A percentile compares a stretch with the other conserved stretches of the same genome.
Conservation (phyloP, 768 basidiomycete genomes). For the Termitomyces heimii region DNA sequence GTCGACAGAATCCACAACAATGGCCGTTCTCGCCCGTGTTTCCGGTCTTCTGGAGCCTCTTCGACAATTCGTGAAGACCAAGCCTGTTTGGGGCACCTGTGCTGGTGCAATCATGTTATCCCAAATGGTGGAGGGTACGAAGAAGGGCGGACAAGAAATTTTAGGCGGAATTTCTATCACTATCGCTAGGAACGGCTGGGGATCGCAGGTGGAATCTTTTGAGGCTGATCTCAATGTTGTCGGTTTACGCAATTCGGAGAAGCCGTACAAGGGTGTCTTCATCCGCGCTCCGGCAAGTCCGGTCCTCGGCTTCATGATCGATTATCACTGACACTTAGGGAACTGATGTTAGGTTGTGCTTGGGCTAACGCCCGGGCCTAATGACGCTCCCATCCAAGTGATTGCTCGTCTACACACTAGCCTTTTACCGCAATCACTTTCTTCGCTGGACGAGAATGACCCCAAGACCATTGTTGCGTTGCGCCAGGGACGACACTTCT, state of each 20-base stretch:
- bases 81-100: slow-evolving; percentile 93
- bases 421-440: slow-evolving; percentile 29
- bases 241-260: slow-evolving; percentile 51
- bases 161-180: slow-evolving; percentile 75
- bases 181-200: slow-evolving; percentile 88
- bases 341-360: slow-evolving; percentile 51
- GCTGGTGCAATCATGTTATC: slow-evolving; percentile 91
- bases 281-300: slow-evolving; percentile 83
- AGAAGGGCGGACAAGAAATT: slow-evolving; percentile 85
- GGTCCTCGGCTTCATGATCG: neutral
- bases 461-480: slow-evolving; percentile 75
- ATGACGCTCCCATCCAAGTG: slow-evolving; percentile 58
- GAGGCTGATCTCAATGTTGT: slow-evolving; percentile 68
- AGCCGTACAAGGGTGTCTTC: slow-evolving; percentile 79
- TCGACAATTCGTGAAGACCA: slow-evolving; percentile 58
- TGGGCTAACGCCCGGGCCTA: slow-evolving; percentile 35
- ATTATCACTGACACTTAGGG: neutral
- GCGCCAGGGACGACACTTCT: slow-evolving; percentile 75
- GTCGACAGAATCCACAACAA: slow-evolving; percentile 81
- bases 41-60: slow-evolving; percentile 81
- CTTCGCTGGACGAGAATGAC: slow-evolving; percentile 42
- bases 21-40: slow-evolving; percentile 67
- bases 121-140: slow-evolving; percentile 64
- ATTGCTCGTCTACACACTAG: slow-evolving; percentile 38
- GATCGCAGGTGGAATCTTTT: slow-evolving; percentile 92